Conservation (phyloP, 495 filamentous ascomycete species). For the Tuber aestivum region DNA sequence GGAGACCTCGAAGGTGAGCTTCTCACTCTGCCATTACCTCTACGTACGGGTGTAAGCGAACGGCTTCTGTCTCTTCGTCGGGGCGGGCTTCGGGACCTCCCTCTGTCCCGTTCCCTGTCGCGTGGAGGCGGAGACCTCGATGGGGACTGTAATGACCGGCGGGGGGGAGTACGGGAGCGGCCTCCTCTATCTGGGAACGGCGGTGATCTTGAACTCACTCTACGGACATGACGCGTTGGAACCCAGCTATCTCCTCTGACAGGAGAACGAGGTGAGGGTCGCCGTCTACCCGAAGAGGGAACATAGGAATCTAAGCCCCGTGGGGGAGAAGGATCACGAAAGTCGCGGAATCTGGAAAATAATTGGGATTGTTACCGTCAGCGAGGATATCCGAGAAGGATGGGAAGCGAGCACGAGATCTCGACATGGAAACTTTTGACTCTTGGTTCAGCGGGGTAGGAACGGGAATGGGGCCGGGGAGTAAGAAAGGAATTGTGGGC, state of each 20-base stretch:
- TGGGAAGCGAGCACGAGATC: conserved; percentile 7
- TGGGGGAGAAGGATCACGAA: conserved; percentile 35
- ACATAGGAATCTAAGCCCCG: conserved; percentile 41
- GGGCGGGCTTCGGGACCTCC: conserved; percentile 29
- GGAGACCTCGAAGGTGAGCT: conserved; percentile 38
- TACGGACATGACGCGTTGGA: conserved; percentile 33
- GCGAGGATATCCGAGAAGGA: not conserved
- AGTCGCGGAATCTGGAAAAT: conserved; percentile 31
- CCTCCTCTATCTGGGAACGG: conserved; percentile 29
- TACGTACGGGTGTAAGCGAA: conserved; percentile 37
- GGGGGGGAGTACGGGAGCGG: conserved; percentile 29
- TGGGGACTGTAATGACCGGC: conserved; percentile 28
- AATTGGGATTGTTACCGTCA: conserved; percentile 10
- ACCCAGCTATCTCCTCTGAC: conserved; percentile 40
- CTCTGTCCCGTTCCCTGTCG: conserved; percentile 30
- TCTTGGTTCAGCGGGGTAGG: conserved; percentile 9
- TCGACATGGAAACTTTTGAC: conserved; percentile 18
- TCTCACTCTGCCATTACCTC: conserved; percentile 23
- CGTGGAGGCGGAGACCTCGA: conserved; percentile 28
- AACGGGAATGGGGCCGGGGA: conserved; percentile 18
- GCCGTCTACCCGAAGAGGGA: conserved; percentile 34
- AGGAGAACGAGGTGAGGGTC: conserved; percentile 31
- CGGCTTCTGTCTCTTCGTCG: conserved; percentile 36
- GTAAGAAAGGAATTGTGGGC: conserved; percentile 7
- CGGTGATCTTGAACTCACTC: conserved; percentile 35